Evolutionary conservation across 306 rosid genomes (phyloP).

Genomic region (Vigna nakashimae): DNA sequence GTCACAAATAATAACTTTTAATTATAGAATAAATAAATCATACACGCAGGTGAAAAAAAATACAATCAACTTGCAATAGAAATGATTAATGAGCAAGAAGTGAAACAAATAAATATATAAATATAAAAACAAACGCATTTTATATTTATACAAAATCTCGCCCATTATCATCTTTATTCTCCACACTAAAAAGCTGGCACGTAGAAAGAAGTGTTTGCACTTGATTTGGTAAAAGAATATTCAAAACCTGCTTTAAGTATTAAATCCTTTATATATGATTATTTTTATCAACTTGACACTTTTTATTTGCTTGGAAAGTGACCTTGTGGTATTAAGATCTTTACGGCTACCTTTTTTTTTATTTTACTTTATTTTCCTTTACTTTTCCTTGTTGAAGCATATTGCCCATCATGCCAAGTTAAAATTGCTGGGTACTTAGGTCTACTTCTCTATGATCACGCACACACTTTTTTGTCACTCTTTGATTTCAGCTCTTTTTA

Average conservation of each 20-base stretch:
- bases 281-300: neutral
- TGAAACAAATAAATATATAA: neutral
- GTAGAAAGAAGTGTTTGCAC: neutral
- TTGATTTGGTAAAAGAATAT: neutral
- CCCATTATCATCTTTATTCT: neutral
- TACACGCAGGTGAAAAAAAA: neutral
- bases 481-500: neutral
- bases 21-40: too few relatives aligned
- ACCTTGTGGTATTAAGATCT: neutral
- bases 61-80: neutral
- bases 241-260: neutral
- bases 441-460: neutral
- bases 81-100: neutral
- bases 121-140: neutral
- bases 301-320: neutral
- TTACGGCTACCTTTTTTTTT: neutral
- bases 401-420: neutral
- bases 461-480: neutral
- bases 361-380: neutral
- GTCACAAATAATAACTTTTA: too few relatives aligned
- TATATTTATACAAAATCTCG: neutral
- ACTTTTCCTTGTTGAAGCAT: neutral
- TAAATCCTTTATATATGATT: neutral
- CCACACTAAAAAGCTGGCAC: neutral
- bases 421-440: neutral